Base-by-base conservation (phyloP, 83 land plant species). In the Picea engelmannii region DNA sequence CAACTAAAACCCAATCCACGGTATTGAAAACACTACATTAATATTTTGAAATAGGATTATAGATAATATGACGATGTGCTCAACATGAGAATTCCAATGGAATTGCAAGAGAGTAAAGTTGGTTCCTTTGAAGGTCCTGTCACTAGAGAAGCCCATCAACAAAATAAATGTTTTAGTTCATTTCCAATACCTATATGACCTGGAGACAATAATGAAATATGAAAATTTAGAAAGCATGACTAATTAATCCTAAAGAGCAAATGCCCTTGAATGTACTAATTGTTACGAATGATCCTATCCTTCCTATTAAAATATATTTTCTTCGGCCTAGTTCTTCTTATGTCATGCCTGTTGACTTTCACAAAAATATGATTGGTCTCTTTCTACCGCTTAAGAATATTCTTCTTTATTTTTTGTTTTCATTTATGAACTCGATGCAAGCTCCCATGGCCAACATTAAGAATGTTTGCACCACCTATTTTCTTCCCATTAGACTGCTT, bases 401-500 rank as follows among this genome's bases (percentile, higher is more conserved):
- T 4, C 31, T 1, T 6, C 31, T 25, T 58, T 27, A 55, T 52
- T 21, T 23, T 77, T 6, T 77, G 18, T 1, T 58, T 38, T 15
- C 25, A 2, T 27, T 77, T 25, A 9, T 77, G 62, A 11, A 77
- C 60, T 10, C 58, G 38, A 77, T 77, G 38, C 15, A 58, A 59
- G 38, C 79, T 77, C 55, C 79, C 25, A 27, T 77, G 79, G 27
- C 49, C 58, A 59, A 58, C 12, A 77, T 18, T 15, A 20, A 77
- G 38, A 77, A 77, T 21, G 79, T 59, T 59, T 15, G 62, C 18
- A 77, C 13, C n/a, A 42, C 0, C 24, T 71, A 20, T 35, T 71
- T 44, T n/a, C 55, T 71, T 18, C 55, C 76, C 55, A 42, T 42
- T 1, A 20, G 4, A 21, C 4, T 71, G 76, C n/a, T 71, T 42